These are phyloP conservation scores for Hypoxylon lienhwacheense DNA, from an alignment of 495 filamentous ascomycete species.

Conservation along the genomic window DNA sequence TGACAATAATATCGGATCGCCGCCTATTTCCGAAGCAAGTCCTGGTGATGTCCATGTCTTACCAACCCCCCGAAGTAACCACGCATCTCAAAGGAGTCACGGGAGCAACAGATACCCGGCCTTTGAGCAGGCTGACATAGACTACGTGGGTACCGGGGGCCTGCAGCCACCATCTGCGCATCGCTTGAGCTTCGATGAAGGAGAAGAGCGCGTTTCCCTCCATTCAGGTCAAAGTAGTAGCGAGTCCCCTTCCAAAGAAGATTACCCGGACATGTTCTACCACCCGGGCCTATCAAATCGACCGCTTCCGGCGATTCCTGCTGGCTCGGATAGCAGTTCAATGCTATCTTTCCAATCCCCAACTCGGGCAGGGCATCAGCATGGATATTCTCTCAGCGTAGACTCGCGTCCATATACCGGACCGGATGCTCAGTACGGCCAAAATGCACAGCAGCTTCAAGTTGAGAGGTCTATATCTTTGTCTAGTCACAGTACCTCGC, in stretches of 20 bases:
- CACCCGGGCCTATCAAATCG: slow-evolving; percentile 75
- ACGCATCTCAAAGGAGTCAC: slow-evolving; percentile 43
- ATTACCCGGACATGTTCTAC: slow-evolving; percentile 88
- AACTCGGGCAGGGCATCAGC: slow-evolving; percentile 39
- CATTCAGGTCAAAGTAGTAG: slow-evolving; percentile 57
- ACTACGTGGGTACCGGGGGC: slow-evolving; percentile 84
- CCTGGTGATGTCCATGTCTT: slow-evolving; percentile 42
- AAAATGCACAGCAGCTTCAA: slow-evolving; percentile 45
- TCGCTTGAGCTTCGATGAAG: slow-evolving; percentile 90
- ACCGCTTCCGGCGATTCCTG: slow-evolving; percentile 80
- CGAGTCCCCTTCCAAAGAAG: slow-evolving; percentile 61
- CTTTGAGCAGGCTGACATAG: slow-evolving; percentile 53
- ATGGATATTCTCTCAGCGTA: slow-evolving; percentile 44
- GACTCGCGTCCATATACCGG: slow-evolving; percentile 43
- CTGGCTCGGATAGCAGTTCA: slow-evolving; percentile 48
- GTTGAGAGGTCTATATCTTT: slow-evolving; percentile 89
- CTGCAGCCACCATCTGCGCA: slow-evolving; percentile 70
- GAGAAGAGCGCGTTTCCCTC: slow-evolving; percentile 69
- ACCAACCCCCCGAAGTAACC: slow-evolving; percentile 33
- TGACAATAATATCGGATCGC: slow-evolving; percentile 59
- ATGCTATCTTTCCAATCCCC: slow-evolving; percentile 43
- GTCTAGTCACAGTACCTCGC: slow-evolving; percentile 76
- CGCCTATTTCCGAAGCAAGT: slow-evolving; percentile 35
- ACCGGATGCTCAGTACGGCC: slow-evolving; percentile 43
- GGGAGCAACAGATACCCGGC: slow-evolving; percentile 42